Conservation (phyloP, 108 stramenopile species). For the Ochromonas danica region DNA sequence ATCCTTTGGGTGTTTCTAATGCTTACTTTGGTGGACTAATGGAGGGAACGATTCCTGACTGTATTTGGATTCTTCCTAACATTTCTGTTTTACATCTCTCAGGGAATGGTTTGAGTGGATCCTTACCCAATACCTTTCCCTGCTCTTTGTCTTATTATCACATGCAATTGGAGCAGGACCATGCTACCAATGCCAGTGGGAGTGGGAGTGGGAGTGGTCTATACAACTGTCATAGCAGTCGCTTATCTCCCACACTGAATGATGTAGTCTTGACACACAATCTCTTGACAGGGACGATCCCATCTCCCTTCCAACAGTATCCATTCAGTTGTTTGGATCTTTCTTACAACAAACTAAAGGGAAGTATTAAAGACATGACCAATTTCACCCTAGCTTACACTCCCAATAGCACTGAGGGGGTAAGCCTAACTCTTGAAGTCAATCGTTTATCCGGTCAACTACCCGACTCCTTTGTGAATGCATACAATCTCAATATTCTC, state of each 20-base stretch:
- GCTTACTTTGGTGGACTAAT: neutral
- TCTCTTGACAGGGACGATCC: neutral
- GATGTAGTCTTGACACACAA: neutral
- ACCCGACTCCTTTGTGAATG: neutral
- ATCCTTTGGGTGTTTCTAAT: neutral
- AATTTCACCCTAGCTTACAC: neutral
- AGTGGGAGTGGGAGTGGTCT: too few relatives aligned
- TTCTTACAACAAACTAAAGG: constrained; percentile 22
- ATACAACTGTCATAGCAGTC: neutral
- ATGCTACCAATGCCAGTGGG: too few relatives aligned
- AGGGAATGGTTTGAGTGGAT: constrained; percentile 20
- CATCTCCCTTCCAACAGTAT: neutral
- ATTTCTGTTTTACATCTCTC: neutral
- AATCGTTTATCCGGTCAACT: constrained; percentile 18
- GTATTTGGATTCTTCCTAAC: constrained; percentile 22
- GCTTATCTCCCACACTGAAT: neutral
- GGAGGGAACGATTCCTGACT: constrained; percentile 11
- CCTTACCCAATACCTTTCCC: neutral
- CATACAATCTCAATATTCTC: neutral
- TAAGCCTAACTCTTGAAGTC: neutral
- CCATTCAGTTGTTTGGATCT: neutral
- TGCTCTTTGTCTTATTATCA: too few relatives aligned
- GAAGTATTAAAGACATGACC: neutral
- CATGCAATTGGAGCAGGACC: too few relatives aligned
- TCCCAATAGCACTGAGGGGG: neutral